phyloP scores from a whole-genome alignment of 2,329 filamentous ascomycete genomes.

The Coniella vitis region DNA sequence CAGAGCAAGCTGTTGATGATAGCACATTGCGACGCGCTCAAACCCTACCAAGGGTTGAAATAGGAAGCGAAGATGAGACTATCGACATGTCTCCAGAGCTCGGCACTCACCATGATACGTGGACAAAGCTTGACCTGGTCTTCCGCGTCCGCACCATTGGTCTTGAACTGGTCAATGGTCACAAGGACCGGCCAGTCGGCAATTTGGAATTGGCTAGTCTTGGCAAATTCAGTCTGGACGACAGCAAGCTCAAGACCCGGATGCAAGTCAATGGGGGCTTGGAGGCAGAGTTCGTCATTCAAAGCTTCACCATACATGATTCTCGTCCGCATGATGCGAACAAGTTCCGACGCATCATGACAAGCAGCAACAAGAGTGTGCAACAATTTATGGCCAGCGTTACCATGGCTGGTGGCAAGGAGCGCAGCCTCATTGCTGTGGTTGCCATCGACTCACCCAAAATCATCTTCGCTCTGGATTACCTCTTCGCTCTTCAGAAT shows the following conservation, averaged over 20 bases:
- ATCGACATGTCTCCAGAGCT: constrained; percentile 64
- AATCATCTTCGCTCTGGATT: constrained; percentile 92
- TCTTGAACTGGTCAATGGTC: constrained; percentile 75
- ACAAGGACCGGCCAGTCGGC: constrained; percentile 69
- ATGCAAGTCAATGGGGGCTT: constrained; percentile 89
- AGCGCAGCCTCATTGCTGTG: constrained; percentile 80
- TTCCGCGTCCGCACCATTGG: constrained; percentile 87
- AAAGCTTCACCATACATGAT: constrained; percentile 91
- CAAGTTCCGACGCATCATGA: constrained; percentile 98
- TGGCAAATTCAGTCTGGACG: constrained; percentile 89
- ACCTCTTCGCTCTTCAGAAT: constrained; percentile 80
- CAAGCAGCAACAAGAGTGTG: constrained; percentile 85
- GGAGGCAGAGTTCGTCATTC: constrained; percentile 87
- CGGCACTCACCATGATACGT: constrained; percentile 60
- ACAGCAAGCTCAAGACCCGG: constrained; percentile 83
- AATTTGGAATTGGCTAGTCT: constrained; percentile 73
- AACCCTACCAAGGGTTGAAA: constrained; percentile 42
- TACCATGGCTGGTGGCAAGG: constrained; percentile 79
- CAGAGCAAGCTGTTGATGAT: constrained; percentile 65
- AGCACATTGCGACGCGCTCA: constrained; percentile 40
- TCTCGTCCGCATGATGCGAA: constrained; percentile 84
- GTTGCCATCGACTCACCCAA: constrained; percentile 91
- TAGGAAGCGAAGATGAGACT: constrained; percentile 35
- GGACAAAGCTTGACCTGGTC: constrained; percentile 88
- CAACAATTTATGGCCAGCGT: constrained; percentile 98